Evolutionary conservation across 176 grass and related monocot species (phyloP), one percentile per base, ranked within the genome.

Genomic region (Dactylis glomerata): DNA sequence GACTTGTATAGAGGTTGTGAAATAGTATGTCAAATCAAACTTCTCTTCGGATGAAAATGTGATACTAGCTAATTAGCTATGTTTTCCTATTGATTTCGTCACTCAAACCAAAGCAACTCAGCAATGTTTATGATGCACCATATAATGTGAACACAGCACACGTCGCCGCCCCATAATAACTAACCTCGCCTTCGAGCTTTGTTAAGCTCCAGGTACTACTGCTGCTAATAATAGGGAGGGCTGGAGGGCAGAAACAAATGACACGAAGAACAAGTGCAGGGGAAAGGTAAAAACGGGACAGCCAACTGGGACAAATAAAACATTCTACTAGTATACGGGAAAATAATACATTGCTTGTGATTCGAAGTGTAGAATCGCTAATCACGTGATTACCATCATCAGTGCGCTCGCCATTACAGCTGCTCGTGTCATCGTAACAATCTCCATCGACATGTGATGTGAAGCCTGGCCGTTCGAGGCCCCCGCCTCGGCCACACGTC

Each of bases 291-390:
- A 69, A 51, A 44, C n/a, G 37, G 68, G 37, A 3, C 24, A 22
- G 64, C 36, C 37, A 71, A 66, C 37, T 47, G 34, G 34, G 75
- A 37, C 75, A 36, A 30, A 14, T 30, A 34, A 33, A 63, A 30
- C 77, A 12, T 9, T 46, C 38, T 45, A 10, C 40, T 41, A 10
- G 8, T 0, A 2, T 73, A 44, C 51, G 20, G 2, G 37, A 72
- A 80, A 80, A 80, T 16, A 74, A 86, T 86, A n/a, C 55, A 19
- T 54, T 65, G 67, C 76, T n/a, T 50, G 76, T 80, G 31, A 71
- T 30, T 61, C 63, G 51, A 16, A 49, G 37, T 20, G 45, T 80
- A 72, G 63, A 70, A 46, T 38, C 20, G 51, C 8, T 62, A 37
- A 61, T 23, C 49, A 71, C 64, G 65, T 79, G 50, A 44, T 71